Percentiles rank a stretch among this genome's conserved stretches.
Conservation (phyloP, 208 protist species). For the Trypanosoma boissoni region DNA sequence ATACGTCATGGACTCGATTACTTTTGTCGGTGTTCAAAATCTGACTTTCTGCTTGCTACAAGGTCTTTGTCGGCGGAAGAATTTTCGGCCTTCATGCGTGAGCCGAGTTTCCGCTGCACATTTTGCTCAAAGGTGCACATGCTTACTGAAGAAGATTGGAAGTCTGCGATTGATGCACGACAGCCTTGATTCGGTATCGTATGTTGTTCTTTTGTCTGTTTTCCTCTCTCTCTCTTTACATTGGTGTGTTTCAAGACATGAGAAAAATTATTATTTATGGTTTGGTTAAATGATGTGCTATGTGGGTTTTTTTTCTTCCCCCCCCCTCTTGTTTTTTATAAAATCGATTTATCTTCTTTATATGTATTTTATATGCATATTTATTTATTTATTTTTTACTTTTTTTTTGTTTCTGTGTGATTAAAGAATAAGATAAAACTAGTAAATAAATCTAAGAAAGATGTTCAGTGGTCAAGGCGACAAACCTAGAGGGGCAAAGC, state of each 20-base stretch:
- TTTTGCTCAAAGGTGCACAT: slow-evolving; percentile 43
- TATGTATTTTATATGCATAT: no score
- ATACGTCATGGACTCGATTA: slow-evolving; percentile 69
- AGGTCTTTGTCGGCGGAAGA: slow-evolving; percentile 24
- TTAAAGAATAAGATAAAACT: slow-evolving; percentile 1
- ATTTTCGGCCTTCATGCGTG: slow-evolving; percentile 17
- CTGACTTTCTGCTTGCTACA: slow-evolving; percentile 38
- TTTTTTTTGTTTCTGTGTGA: slow-evolving; percentile 1
- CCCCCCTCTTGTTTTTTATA: slow-evolving; percentile 21
- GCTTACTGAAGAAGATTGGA: slow-evolving; percentile 36
- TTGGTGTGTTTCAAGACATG: no score
- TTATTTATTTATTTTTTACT: slow-evolving; percentile 8
- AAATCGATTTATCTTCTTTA: no score
- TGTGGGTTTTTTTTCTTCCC: no score
- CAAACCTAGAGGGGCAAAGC: slow-evolving; percentile 47
- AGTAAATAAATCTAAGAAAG: no score
- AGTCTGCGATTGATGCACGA: slow-evolving; percentile 23
- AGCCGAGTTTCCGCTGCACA: slow-evolving; percentile 34
- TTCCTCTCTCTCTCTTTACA: no score
- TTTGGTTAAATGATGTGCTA: no score
- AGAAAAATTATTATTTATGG: no score
- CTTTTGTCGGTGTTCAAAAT: slow-evolving; percentile 76
- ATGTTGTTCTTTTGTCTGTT: slow-evolving; percentile 13
- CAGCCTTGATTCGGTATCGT: not conserved
- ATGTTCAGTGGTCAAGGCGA: slow-evolving; percentile 51